Conservation (phyloP, 78 protist genomes). For the Speleostelium caveatum region DNA sequence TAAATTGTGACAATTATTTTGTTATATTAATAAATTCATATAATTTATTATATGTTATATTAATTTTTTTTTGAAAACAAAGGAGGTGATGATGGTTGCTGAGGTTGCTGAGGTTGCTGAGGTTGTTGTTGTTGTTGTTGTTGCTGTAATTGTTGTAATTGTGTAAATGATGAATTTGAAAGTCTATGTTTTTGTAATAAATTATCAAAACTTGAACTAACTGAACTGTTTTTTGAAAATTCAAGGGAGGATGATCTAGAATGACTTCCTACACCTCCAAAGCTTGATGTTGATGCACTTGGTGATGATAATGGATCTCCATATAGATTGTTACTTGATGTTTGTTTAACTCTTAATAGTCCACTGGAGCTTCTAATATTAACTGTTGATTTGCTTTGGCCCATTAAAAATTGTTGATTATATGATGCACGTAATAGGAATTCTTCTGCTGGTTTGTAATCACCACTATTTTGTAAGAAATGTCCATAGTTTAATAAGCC, state of each 20-base stretch:
- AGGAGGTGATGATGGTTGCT: no score
- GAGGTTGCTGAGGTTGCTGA: neutral
- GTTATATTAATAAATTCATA: no score
- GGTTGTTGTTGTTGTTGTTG: neutral
- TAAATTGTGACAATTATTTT: no score
- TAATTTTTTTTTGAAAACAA: no score
- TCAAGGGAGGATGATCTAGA: neutral
- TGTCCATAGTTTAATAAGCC: constrained; percentile 77
- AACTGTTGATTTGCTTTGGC: neutral
- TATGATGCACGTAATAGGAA: constrained; percentile 57
- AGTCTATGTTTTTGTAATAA: neutral
- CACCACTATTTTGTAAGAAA: constrained; percentile 35
- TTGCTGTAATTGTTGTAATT: no score
- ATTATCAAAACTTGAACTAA: neutral
- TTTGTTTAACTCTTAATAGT: constrained; percentile 32
- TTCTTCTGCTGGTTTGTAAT: constrained; percentile 20
- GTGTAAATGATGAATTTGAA: constrained; percentile 9
- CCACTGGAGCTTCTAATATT: constrained; percentile 64
- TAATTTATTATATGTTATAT: no score
- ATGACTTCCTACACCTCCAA: neutral
- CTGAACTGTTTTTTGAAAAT: neutral
- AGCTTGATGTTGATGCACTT: neutral
- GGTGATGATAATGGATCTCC: neutral
- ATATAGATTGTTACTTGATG: neutral
- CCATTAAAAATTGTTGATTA: constrained; percentile 49